These are phyloP conservation scores for Albatrellus sp. DNA, from an alignment of 1,284 basidiomycete genomes.

Conservation along the genomic window DNA sequence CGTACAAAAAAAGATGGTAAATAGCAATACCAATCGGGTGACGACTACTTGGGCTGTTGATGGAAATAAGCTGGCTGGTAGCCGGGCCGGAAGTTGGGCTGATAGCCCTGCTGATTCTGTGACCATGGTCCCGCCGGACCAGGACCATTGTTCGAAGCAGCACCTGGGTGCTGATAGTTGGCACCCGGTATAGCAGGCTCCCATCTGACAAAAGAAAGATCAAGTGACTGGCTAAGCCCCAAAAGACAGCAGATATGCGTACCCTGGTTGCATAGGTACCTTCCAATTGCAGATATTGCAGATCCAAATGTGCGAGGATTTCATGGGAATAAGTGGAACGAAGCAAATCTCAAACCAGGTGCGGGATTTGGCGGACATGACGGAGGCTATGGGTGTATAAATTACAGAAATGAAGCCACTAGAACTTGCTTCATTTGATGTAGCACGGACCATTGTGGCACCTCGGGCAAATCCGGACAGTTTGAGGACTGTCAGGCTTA, in stretches of 20 bases:
- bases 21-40: background rate
- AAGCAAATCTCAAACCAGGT: conserved; percentile 42
- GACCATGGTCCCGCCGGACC: background rate
- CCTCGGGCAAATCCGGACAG: conserved; percentile 32
- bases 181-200: conserved; percentile 22
- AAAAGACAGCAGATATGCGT: conserved; percentile 12
- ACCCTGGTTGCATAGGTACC: conserved; percentile 32
- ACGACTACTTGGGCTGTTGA: conserved; percentile 2
- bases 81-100: conserved; percentile 17
- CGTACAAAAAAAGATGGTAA: background rate
- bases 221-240: too few relatives aligned
- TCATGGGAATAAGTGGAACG: conserved; percentile 36
- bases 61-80: conserved; percentile 8
- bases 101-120: conserved; percentile 11
- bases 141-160: background rate
- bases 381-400: conserved; percentile 24
- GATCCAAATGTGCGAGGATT: conserved; percentile 32
- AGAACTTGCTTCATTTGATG: background rate
- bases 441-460: conserved; percentile 31
- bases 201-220: conserved; percentile 23
- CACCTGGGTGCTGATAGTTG: conserved; percentile 6
- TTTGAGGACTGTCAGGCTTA: conserved; percentile 28
- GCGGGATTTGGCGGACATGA: conserved; percentile 33
- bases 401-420: conserved; percentile 1
- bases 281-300: conserved; percentile 40